phyloP scores from a whole-genome alignment of 2,329 filamentous ascomycete genomes.

The Emergomyces orientalis region DNA sequence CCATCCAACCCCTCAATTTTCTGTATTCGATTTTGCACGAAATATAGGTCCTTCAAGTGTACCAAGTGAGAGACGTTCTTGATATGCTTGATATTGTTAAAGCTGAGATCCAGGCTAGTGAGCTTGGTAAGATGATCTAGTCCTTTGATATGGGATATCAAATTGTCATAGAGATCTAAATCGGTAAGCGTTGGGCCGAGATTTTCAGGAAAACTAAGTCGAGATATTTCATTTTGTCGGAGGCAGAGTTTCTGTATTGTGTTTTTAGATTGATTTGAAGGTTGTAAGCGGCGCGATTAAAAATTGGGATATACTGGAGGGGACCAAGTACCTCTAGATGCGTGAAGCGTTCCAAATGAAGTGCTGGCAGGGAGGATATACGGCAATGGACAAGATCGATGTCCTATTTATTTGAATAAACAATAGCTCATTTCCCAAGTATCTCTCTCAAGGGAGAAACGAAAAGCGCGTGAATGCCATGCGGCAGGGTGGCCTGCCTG shows the following conservation, averaged over 20 bases:
- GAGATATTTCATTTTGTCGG: slow-evolving; percentile 79
- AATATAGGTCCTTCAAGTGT: slow-evolving; percentile 72
- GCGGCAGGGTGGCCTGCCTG: not conserved
- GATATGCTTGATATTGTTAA: slow-evolving; percentile 99
- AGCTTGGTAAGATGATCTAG: slow-evolving; percentile 70
- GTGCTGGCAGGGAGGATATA: slow-evolving; percentile 63
- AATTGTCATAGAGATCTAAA: slow-evolving; percentile 92
- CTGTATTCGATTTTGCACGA: slow-evolving; percentile 90
- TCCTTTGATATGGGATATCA: slow-evolving; percentile 76
- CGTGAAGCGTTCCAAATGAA: slow-evolving; percentile 75
- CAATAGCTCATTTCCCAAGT: not conserved
- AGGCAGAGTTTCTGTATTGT: slow-evolving; percentile 61
- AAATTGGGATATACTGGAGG: not conserved
- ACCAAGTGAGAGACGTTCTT: slow-evolving; percentile 73
- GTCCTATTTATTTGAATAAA: slow-evolving; percentile 46
- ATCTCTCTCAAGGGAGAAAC: not conserved
- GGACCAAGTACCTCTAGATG: slow-evolving; percentile 48
- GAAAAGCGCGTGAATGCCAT: not conserved
- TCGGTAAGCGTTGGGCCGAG: slow-evolving; percentile 64
- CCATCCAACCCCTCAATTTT: slow-evolving; percentile 76
- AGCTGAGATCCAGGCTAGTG: slow-evolving; percentile 77
- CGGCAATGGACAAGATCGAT: slow-evolving; percentile 87
- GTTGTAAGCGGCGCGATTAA: slow-evolving; percentile 8
- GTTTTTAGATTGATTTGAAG: not conserved
- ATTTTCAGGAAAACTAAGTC: slow-evolving; percentile 62